These are phyloP conservation scores for Aquilaria malaccensis DNA, from an alignment of 345 rosid species.

Conservation along the genomic window DNA sequence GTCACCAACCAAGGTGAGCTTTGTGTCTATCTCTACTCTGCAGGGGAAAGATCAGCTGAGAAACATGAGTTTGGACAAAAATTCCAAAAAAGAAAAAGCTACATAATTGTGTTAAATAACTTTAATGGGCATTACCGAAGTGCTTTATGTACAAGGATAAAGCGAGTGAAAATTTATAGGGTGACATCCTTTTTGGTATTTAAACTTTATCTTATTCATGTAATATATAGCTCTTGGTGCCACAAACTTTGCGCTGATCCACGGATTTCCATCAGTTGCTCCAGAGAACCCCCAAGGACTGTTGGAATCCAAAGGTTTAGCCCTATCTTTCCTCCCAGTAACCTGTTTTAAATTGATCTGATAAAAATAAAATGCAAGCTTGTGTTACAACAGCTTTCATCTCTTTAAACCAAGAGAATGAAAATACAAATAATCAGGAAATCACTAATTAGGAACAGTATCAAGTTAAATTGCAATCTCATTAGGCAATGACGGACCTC, in stretches of 20 bases:
- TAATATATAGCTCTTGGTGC: conserved; percentile 72
- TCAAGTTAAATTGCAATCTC: too few relatives aligned
- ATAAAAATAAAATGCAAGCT: too few relatives aligned
- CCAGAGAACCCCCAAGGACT: conserved; percentile 95
- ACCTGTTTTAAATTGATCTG: conserved; percentile 39
- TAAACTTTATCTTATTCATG: conserved; percentile 42
- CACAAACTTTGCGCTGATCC: conserved; percentile 68
- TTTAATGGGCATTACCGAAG: not conserved
- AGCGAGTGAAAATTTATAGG: too few relatives aligned
- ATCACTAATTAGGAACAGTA: too few relatives aligned
- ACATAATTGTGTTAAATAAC: too few relatives aligned
- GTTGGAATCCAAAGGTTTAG: conserved; percentile 79
- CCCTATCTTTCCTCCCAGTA: conserved; percentile 96
- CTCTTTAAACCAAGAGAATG: not conserved
- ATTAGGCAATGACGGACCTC: too few relatives aligned
- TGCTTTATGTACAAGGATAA: not conserved
- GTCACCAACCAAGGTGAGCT: conserved; percentile 70
- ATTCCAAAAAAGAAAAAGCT: not conserved
- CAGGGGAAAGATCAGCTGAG: conserved; percentile 3
- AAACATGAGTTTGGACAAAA: not conserved
- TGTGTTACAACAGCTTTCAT: not conserved
- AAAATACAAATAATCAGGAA: not conserved
- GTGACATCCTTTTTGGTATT: too few relatives aligned
- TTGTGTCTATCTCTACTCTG: conserved; percentile 89
- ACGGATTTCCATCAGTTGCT: conserved; percentile 75